Base-by-base conservation (phyloP, 495 filamentous ascomycete genomes). In the Pyronema domesticum region DNA sequence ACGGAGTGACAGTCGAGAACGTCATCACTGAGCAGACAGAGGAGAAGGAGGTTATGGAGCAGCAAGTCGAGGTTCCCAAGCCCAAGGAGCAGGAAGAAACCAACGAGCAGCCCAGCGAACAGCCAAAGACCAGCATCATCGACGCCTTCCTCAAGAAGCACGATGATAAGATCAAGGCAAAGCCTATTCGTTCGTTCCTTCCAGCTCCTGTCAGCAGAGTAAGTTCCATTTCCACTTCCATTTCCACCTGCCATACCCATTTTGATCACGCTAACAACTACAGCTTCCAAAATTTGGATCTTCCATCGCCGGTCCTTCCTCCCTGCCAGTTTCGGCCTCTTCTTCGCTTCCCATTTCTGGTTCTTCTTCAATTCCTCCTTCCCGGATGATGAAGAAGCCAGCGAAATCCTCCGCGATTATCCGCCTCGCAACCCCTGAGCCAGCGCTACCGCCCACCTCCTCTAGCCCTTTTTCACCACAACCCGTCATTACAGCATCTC, bases 61-160 rank as follows among this genome's bases (percentile, higher is more conserved):
- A 43, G 15, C 13, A 13, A 43, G 39, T n/a, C 13, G 39, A 30
- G 23, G 5, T 30, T 30, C 5, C 23, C 23, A 5, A 1, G 23
- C 23, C 23, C 5, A 30, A 43, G 39, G 39, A 43, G 39, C 39
- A 43, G 39, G 39, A 17, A 13, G 39, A 43, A 6, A 17, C 11
- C 39, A 43, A 43, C 11, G 15, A 43, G 15, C 13, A 43, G 15
- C 15, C 39, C 23, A 30, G 23, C 23, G 23, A 30, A 30, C 23
- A 30, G 5, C 1, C 23, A 30, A 30, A 30, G 39, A 13, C 39
- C 6, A 30, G 50, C 7, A 18, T 40, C n/a, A 9, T 53, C 10
- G 50, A 39, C 36, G 19, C n/a, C 13, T 53, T 53, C 37, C 9
- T 53, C 11, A 39, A 23, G 34, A 53, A 53, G 18, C 50, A 53